Evolutionary conservation across 2,329 filamentous ascomycete genomes (phyloP), one percentile per base, ranked within the genome.

Genomic region (Pseudocercospora vitis): DNA sequence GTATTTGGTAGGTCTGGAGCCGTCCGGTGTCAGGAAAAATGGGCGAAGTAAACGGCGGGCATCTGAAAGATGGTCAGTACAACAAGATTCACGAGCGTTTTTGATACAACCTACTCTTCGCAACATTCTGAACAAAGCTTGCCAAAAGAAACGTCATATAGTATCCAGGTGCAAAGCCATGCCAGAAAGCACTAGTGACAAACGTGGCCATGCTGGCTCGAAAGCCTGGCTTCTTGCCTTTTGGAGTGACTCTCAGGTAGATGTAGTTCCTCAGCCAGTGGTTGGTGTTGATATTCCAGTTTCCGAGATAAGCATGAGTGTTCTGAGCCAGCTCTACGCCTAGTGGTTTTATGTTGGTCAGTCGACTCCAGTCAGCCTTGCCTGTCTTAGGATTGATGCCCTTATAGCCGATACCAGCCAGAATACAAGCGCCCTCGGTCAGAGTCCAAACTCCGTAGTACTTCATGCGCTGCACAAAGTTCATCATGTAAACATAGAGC

Each of bases 251-350:
- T 19, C 94, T 86, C 44, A 99, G 80, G 69, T 97, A 99, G 63
- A 99, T 81, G 68, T 96, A 99, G 72, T 97, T 96, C 42, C 91
- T 84, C 57, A 99, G 77, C 94, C 94, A 99, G 66, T 89, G 84
- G 71, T 96, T 99, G 9, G 94, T 99, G 73, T 97, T 97, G 76
- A 96, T 96, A 72, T 99, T 99, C 94, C 94, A 99, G 66, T 84
- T 88, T 45, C 86, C 92, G 2, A 99, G 80, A 65, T 94, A 97
- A 1, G 84, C 91, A 50, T 92, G 85, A n/a, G 89, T 88, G 70
- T 97, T 99, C 73, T 96, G 91, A 1, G 92, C 94, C 0, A 84
- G 79, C 74, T 99, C 94, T 23, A 99, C 88, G 2, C 82, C 84
- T 80, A 85, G 86, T 0, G 94, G 88, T 61, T 88, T 85, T 62